These are phyloP conservation scores for Colletotrichum neosansevieriae DNA, from an alignment of 2,329 filamentous ascomycete species.

Conservation along the genomic window DNA sequence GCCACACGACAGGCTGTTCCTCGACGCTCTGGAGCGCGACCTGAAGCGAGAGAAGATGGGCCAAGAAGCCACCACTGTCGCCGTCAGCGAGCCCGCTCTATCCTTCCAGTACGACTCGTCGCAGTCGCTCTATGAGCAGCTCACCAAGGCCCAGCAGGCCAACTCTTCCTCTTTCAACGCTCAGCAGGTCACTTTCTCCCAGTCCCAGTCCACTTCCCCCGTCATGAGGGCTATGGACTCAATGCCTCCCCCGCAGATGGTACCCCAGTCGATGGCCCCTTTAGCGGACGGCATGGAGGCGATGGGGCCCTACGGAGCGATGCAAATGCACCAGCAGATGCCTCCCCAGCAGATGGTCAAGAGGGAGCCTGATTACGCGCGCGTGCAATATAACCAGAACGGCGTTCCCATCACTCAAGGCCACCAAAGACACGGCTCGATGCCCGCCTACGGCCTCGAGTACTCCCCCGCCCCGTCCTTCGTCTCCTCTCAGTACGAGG, in stretches of 20 bases:
- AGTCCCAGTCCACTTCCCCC: constrained; percentile 87
- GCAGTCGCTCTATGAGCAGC: constrained; percentile 98
- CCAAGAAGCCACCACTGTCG: constrained; percentile 96
- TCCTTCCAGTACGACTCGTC: constrained; percentile 99
- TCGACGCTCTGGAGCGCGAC: constrained; percentile 96
- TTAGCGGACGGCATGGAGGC: constrained; percentile 76
- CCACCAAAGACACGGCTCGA: constrained; percentile 96
- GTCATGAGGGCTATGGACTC: constrained; percentile 91
- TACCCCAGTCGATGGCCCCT: constrained; percentile 69
- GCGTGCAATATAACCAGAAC: constrained; percentile 91
- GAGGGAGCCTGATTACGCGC: constrained; percentile 86
- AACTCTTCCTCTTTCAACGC: constrained; percentile 97
- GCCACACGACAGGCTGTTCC: constrained; percentile 95
- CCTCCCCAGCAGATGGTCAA: constrained; percentile 76
- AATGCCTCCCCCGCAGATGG: constrained; percentile 93
- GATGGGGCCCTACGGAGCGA: constrained; percentile 77
- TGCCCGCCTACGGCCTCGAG: constrained; percentile 94
- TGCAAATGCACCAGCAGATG: constrained; percentile 55
- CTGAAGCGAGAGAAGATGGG: constrained; percentile 99
- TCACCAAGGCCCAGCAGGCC: constrained; percentile 98
- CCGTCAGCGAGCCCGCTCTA: constrained; percentile 94
- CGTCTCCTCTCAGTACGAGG: constrained; percentile 97
- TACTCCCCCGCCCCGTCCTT: constrained; percentile 98
- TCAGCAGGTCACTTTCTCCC: constrained; percentile 75
- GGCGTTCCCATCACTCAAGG: constrained; percentile 85